phyloP scores from a whole-genome alignment of 208 protist genomes.

The Crithidia mellificae region DNA sequence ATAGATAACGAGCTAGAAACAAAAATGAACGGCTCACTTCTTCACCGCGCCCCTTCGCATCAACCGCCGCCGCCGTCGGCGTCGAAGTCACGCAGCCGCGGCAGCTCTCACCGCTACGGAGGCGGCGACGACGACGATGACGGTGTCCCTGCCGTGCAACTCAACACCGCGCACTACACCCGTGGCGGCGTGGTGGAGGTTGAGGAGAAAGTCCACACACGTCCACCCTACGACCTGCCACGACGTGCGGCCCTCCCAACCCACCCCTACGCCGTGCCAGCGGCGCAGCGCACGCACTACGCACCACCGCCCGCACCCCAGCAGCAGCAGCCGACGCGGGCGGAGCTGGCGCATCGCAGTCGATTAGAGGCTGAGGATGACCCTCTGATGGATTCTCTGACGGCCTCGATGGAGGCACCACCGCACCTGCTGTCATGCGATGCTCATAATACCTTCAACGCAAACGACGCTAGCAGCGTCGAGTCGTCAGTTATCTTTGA shows the following conservation, averaged over 20 bases:
- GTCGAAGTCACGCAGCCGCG: constrained; percentile 6
- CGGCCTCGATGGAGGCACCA: not conserved
- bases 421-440: no score
- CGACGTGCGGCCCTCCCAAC: no score
- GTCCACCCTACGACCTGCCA: not conserved
- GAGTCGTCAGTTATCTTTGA: constrained; percentile 10
- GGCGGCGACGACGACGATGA: no score
- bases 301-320: no score
- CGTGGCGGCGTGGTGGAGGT: constrained; percentile 11
- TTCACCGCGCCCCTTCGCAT: constrained; percentile 7
- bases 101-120: no score
- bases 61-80: constrained; percentile 14
- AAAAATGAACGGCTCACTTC: constrained; percentile 14
- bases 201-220: not conserved
- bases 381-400: constrained; percentile 16
- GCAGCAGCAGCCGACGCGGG: no score
- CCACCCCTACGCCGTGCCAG: not conserved
- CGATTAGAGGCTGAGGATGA: constrained; percentile 8
- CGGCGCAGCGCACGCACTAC: no score
- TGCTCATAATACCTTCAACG: no score
- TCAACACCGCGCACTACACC: constrained; percentile 12
- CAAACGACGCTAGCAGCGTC: not conserved
- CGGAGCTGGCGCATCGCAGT: constrained; percentile 4
- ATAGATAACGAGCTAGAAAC: no score
- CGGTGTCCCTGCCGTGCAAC: constrained; percentile 5